Conservation (phyloP, 805 yeast species). For the Yarrowia sp. region DNA sequence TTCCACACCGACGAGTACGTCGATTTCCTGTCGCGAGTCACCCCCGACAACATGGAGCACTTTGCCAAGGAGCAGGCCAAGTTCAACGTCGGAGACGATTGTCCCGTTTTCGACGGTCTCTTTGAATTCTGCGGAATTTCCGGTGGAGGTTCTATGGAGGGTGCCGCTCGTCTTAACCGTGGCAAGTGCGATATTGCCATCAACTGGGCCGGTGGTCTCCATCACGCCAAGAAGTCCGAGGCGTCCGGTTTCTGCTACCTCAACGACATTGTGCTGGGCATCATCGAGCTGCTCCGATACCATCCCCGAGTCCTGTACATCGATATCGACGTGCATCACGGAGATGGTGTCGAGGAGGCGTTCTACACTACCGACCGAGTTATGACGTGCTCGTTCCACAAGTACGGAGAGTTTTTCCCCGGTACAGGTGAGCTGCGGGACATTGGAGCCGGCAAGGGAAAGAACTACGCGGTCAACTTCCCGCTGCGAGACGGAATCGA, state of each 20-base stretch:
- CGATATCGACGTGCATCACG: constrained; percentile 94
- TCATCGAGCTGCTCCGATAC: constrained; percentile 76
- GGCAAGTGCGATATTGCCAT: constrained; percentile 92
- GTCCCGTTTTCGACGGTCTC: constrained; percentile 93
- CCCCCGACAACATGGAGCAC: constrained; percentile 87
- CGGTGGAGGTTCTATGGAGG: constrained; percentile 87
- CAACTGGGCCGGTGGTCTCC: constrained; percentile 95
- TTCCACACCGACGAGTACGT: constrained; percentile 97
- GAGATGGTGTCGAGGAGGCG: constrained; percentile 98
- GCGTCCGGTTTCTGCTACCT: constrained; percentile 95
- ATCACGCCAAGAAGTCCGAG: constrained; percentile 92
- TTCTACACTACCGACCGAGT: constrained; percentile 92
- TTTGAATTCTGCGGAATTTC: constrained; percentile 85
- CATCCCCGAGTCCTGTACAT: constrained; percentile 92
- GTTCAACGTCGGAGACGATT: constrained; percentile 95
- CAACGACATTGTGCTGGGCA: constrained; percentile 89
- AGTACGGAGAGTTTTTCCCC: constrained; percentile 94
- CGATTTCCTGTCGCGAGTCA: constrained; percentile 83
- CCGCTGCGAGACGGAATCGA: constrained; percentile 95
- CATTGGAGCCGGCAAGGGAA: constrained; percentile 83
- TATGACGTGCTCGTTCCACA: constrained; percentile 95
- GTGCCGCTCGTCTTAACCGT: constrained; percentile 77
- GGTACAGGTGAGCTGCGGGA: constrained; percentile 95
- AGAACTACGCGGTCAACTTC: constrained; percentile 82
- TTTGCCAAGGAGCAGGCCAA: constrained; percentile 84